phyloP scores from a whole-genome alignment of 2,329 filamentous ascomycete species.

The Botrytis byssoidea region DNA sequence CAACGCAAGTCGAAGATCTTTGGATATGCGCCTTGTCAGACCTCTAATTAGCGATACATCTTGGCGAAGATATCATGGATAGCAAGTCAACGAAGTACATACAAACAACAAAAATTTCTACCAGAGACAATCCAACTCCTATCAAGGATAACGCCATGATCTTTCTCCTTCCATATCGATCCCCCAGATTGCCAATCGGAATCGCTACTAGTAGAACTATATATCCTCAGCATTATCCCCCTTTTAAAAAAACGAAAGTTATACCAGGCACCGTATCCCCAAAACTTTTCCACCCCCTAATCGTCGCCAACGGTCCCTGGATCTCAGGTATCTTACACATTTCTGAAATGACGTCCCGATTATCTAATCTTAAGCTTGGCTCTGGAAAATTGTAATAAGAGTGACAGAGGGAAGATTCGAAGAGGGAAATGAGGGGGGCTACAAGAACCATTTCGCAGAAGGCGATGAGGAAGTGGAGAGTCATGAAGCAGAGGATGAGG shows the following conservation, averaged over 20 bases:
- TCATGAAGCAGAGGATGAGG: constrained; percentile 36
- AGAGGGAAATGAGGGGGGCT: constrained; percentile 35
- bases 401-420: constrained; percentile 36
- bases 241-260: neutral
- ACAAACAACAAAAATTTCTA: constrained; percentile 37
- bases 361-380: neutral
- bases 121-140: constrained; percentile 31
- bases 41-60: too few species aligned
- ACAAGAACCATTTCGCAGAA: constrained; percentile 37
- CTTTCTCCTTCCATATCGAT: constrained; percentile 33
- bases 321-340: constrained; percentile 36
- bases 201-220: constrained; percentile 37
- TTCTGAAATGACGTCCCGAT: constrained; percentile 25
- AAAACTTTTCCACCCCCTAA: constrained; percentile 37
- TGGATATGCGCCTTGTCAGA: constrained; percentile 34
- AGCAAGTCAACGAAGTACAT: constrained; percentile 13
- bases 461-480: constrained; percentile 37
- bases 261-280: constrained; percentile 37
- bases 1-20: constrained; percentile 31
- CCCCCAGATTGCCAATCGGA: constrained; percentile 36
- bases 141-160: constrained; percentile 34
- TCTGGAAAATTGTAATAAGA: constrained; percentile 32
- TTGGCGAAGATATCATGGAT: too few species aligned
- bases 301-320: constrained; percentile 33
- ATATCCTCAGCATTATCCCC: neutral